A percentile compares a stretch with the other conserved stretches of the same genome.
phyloP scores from a whole-genome alignment of 2,329 filamentous ascomycete genomes.

The Exophiala aquamarina region DNA sequence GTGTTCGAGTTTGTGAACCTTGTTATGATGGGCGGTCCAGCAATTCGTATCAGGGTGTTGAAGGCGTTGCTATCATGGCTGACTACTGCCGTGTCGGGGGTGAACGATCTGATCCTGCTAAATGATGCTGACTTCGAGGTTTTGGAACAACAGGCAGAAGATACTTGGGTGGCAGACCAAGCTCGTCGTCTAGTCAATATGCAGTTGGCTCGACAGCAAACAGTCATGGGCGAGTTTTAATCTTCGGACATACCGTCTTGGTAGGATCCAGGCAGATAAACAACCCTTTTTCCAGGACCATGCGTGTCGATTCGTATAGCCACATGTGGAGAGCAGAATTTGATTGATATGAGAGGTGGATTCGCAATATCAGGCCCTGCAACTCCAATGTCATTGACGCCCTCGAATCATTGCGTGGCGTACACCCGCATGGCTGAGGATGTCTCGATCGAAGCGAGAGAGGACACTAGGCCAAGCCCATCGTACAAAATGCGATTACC shows the following conservation, averaged over 20 bases:
- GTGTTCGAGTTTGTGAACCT: conserved; percentile 12
- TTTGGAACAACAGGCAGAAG: conserved; percentile 1
- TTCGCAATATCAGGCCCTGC: conserved; percentile 44
- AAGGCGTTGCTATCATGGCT: conserved; percentile 7
- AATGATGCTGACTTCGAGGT: conserved; percentile 2
- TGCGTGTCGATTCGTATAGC: too few species aligned
- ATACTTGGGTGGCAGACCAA: not conserved
- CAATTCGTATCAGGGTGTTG: not conserved
- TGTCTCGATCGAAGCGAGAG: conserved; percentile 63
- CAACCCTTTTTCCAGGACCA: too few species aligned
- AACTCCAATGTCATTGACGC: conserved; percentile 67
- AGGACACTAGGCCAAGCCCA: conserved; percentile 63
- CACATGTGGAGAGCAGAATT: too few species aligned
- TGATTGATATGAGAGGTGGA: conserved; percentile 51
- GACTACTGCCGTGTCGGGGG: not conserved
- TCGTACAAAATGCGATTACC: conserved; percentile 66
- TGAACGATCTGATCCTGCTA: not conserved
- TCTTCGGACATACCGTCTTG: too few species aligned
- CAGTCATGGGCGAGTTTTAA: too few species aligned
- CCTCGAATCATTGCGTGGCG: conserved; percentile 66
- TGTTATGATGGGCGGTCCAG: conserved; percentile 4
- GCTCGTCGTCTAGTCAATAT: too few species aligned
- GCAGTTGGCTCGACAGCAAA: too few species aligned
- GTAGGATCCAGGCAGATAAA: too few species aligned
- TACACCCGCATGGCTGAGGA: conserved; percentile 58